A percentile compares a stretch with the other conserved stretches of the same genome.
Evolutionary conservation across 1,139 yeast species (phyloP).

Genomic region (Spathaspora sp.): DNA sequence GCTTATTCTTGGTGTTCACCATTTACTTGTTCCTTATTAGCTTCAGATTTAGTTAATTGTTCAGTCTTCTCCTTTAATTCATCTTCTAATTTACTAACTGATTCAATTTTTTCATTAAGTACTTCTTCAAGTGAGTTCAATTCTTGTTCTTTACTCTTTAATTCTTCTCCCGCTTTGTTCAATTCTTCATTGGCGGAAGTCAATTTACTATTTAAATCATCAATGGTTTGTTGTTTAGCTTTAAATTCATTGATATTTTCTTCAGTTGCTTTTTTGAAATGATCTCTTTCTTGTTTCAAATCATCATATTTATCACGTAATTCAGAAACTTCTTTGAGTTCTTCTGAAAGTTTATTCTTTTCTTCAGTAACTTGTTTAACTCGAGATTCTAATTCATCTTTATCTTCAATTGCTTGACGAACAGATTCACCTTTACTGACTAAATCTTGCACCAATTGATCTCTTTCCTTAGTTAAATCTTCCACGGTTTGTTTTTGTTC

Average conservation of each 20-base stretch:
- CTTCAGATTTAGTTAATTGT: constrained; percentile 3
- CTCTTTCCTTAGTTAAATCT: not conserved
- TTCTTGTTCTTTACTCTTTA: constrained; percentile 3
- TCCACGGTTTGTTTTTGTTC: constrained; percentile 1
- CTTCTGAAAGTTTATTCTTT: not conserved
- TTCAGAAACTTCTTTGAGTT: not conserved
- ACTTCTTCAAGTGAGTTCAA: constrained; percentile 2
- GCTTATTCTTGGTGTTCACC: not conserved
- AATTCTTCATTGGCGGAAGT: not conserved
- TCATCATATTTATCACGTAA: not conserved
- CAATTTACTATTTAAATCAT: not conserved
- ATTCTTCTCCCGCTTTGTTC: not conserved
- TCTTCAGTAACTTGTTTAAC: not conserved
- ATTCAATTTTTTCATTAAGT: not conserved
- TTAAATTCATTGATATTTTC: not conserved
- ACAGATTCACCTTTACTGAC: not conserved
- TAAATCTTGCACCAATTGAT: not conserved
- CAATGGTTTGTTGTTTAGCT: not conserved
- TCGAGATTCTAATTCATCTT: not conserved
- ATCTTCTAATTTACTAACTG: not conserved
- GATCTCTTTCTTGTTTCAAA: not conserved
- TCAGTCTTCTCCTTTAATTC: not conserved
- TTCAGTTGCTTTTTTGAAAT: not conserved
- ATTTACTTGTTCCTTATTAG: not conserved
- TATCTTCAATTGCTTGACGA: not conserved